A percentile compares a stretch with the other conserved stretches of the same genome.
Conservation (phyloP, 2,329 filamentous ascomycete genomes). For the Triangularia setosa region DNA sequence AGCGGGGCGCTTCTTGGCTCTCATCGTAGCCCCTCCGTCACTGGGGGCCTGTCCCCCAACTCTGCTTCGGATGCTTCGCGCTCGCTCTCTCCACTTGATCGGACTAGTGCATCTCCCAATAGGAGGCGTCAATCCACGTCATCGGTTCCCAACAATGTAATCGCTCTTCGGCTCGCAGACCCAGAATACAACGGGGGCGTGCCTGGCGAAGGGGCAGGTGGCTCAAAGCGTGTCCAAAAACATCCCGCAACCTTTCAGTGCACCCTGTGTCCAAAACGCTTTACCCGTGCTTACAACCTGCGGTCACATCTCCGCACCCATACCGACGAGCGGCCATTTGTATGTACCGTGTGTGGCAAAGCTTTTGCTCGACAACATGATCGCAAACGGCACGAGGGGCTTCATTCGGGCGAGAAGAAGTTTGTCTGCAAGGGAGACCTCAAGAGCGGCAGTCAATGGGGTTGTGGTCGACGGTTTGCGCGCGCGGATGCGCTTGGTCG, state of each 20-base stretch:
- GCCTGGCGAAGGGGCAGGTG: slow-evolving; percentile 49
- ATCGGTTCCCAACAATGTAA: slow-evolving; percentile 57
- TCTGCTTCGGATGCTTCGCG: slow-evolving; percentile 47
- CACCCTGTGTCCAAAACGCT: slow-evolving; percentile 86
- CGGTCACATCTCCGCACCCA: slow-evolving; percentile 94
- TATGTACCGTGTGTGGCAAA: slow-evolving; percentile 94
- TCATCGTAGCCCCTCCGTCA: slow-evolving; percentile 35
- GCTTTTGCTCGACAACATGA: slow-evolving; percentile 97
- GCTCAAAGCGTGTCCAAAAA: slow-evolving; percentile 83
- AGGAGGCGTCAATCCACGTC: slow-evolving; percentile 61
- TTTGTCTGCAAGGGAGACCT: slow-evolving; percentile 94
- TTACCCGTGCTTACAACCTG: slow-evolving; percentile 94
- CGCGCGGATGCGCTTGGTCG: slow-evolving; percentile 90
- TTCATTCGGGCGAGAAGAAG: slow-evolving; percentile 97
- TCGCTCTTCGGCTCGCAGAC: slow-evolving; percentile 88
- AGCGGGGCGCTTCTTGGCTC: slow-evolving; percentile 37
- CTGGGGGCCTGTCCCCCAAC: slow-evolving; percentile 48
- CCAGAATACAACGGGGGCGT: slow-evolving; percentile 70
- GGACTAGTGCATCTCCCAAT: slow-evolving; percentile 38
- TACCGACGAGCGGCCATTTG: slow-evolving; percentile 94
- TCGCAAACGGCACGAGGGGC: slow-evolving; percentile 90
- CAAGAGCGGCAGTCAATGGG: slow-evolving; percentile 80
- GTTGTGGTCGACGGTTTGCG: slow-evolving; percentile 87
- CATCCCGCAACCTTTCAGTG: slow-evolving; percentile 98
- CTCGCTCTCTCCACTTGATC: slow-evolving; percentile 57